Conservation (phyloP, 495 filamentous ascomycete species). For the Penicillium turbatum region DNA sequence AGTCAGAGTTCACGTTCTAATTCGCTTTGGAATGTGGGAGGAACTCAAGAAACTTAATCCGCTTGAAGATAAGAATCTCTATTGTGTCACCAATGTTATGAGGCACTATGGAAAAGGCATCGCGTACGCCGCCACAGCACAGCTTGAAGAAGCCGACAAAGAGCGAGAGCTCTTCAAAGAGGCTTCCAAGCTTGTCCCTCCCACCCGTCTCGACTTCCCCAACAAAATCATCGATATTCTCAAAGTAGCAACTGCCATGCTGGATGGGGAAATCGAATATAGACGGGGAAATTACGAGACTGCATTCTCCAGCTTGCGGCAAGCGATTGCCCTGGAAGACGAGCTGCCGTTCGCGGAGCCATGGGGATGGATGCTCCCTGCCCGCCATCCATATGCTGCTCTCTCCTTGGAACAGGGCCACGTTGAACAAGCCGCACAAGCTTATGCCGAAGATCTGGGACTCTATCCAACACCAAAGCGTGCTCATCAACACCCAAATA, state of each 20-base stretch:
- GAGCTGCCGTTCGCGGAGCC: conserved; percentile 57
- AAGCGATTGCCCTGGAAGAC: conserved; percentile 47
- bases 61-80: conserved; percentile 47
- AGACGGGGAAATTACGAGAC: conserved; percentile 46
- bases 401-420: conserved; percentile 55
- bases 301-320: conserved; percentile 47
- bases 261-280: conserved; percentile 61
- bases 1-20: conserved; percentile 55
- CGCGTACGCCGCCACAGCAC: conserved; percentile 48
- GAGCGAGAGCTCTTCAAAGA: conserved; percentile 39
- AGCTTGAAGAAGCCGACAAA: conserved; percentile 41
- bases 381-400: conserved; percentile 58
- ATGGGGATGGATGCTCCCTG: conserved; percentile 64
- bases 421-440: conserved; percentile 46
- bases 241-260: conserved; percentile 52
- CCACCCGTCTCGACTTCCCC: conserved; percentile 46
- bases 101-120: conserved; percentile 56
- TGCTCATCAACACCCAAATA: conserved; percentile 55
- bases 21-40: conserved; percentile 59
- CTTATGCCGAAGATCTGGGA: conserved; percentile 58
- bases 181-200: conserved; percentile 44
- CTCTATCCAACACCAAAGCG: conserved; percentile 48
- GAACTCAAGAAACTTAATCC: conserved; percentile 46
- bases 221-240: conserved; percentile 55
- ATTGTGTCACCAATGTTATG: conserved; percentile 56